Base-by-base conservation (phyloP, 805 yeast genomes). In the Yamadazyma endophytica region DNA sequence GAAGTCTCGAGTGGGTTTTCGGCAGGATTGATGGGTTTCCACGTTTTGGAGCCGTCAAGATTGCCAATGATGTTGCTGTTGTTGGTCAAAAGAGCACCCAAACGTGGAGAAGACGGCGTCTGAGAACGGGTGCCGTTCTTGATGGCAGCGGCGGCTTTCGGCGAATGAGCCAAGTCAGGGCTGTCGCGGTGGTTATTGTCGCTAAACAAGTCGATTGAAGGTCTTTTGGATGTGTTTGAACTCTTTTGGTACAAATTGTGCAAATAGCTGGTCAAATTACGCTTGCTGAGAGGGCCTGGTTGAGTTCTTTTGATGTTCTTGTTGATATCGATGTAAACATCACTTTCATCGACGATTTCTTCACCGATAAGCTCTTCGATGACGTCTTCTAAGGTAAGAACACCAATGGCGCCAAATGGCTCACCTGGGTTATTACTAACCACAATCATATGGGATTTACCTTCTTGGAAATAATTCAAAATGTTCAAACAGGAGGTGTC, bases 281-380 rank as follows among this genome's bases (percentile, higher is more conserved):
- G 62, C 50, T 78, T 81, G 9, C 82, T 68, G 36, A 82, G 63
- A 1, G 90, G 90, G 8, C 89, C 89, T 1, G 90, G 90, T 37
- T 73, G 75, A 23, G 69, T 68, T 51, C 90, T 67, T 58, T 85
- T 84, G 50, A 89, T 87, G 37, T 86, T 86, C 42, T 84, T 83
- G 56, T 86, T 86, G 41, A 89, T 83, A 58, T 90, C 97, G 36
- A 89, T 75, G 50, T 83, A 88, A 13, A 92, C 97, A 54, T 90
- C 98, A 15, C 88, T 78, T 61, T 90, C 98, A 53, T 90, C 98
- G 24, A 90, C 90, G 50, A 90, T 90, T 56, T 90, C 98, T 59
- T 90, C 97, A 30, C 98, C 98, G 56, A 90, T 90, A 42, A 90
- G 70, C 60, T 90, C 98, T 58, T 90, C 98, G 51, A 90, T 92